Base-by-base conservation (phyloP, 441 rosid genomes). In the Euphorbia corollata region DNA sequence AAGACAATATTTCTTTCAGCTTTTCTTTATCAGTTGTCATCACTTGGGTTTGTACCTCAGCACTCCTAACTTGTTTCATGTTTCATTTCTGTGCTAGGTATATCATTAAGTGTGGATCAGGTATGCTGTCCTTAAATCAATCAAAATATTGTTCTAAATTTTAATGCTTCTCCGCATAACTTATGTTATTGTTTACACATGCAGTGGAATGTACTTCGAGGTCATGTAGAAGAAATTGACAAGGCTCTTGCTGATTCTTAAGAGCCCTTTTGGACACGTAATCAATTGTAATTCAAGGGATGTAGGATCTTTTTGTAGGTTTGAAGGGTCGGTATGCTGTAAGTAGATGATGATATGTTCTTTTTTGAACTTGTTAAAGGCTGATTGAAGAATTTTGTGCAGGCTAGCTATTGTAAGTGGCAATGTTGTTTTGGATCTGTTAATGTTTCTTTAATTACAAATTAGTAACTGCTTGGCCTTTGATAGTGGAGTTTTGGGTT, bases 201-300 rank as follows among this genome's bases (percentile, higher is more conserved):
- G 75, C 72, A 92, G 98, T 92, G 98, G 96, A 88, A 84, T 67
- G 63, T 78, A 4, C 92, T 92, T 20, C 75, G 82, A 13, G 86
- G 76, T 75, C 88, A 90, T 36, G 82, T 73, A 0, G 92, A 76
- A 19, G 90, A 78, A 63, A 92, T 92, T 6, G 91, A 92, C 65
- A 82, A 81, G 85, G 96, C 92, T 12, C 81, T 92, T 20, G 74
- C 82, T 51, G 86, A 83, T 38, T 76, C 88, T 38, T 85, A 85
- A 81, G 60, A 64, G 36, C 50, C 24, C 59, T 5, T 5, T 16
- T 22, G 50, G 56, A 34, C 36, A 47, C 1, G 50, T 6, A 27
- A 41, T 39, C 2, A 58, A 45, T 54, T 60, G 55, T 61, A n/a
- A 64, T 62, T 30, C 2, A 58, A 39, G 45, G 63, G 57, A 45